phyloP scores from a whole-genome alignment of 2,329 filamentous ascomycete genomes.

The Aspergillus novoparasiticus region DNA sequence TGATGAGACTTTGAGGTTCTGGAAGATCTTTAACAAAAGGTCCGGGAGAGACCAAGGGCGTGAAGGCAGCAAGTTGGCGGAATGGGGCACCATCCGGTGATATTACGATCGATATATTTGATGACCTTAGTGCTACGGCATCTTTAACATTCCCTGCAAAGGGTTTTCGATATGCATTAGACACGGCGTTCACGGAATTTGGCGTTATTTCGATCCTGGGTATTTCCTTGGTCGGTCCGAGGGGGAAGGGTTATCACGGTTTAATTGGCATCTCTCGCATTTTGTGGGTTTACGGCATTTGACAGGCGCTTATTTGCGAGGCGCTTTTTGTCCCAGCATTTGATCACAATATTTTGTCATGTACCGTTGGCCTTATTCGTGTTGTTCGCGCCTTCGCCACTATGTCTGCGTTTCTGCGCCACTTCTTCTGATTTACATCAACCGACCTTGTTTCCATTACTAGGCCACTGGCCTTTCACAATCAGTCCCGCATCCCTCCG shows the following conservation, averaged over 20 bases:
- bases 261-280: slow-evolving; percentile 35
- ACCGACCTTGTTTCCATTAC: slow-evolving; percentile 8
- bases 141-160: slow-evolving; percentile 16
- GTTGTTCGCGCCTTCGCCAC: slow-evolving; percentile 12
- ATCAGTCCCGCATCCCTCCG: slow-evolving; percentile 9
- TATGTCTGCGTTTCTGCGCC: slow-evolving; percentile 12
- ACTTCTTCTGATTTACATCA: slow-evolving; percentile 11
- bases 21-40: slow-evolving; percentile 90
- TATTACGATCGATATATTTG: slow-evolving; percentile 8
- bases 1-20: slow-evolving; percentile 94
- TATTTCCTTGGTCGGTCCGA: slow-evolving; percentile 28
- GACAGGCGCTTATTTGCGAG: slow-evolving; percentile 21
- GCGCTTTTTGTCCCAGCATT: slow-evolving; percentile 15
- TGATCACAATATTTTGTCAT: slow-evolving; percentile 25
- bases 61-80: slow-evolving; percentile 66
- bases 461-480: slow-evolving; percentile 3
- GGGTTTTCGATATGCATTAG: slow-evolving; percentile 34
- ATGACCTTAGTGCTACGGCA: slow-evolving; percentile 17
- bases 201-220: slow-evolving; percentile 28
- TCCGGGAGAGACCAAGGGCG: slow-evolving; percentile 70
- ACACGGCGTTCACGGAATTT: slow-evolving; percentile 35
- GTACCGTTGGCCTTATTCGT: slow-evolving; percentile 19
- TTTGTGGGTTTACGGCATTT: slow-evolving; percentile 29
- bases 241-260: slow-evolving; percentile 24
- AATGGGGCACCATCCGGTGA: slow-evolving; percentile 80